Conservation (phyloP, 2,329 filamentous ascomycete genomes). For the Cryphonectria japonica region DNA sequence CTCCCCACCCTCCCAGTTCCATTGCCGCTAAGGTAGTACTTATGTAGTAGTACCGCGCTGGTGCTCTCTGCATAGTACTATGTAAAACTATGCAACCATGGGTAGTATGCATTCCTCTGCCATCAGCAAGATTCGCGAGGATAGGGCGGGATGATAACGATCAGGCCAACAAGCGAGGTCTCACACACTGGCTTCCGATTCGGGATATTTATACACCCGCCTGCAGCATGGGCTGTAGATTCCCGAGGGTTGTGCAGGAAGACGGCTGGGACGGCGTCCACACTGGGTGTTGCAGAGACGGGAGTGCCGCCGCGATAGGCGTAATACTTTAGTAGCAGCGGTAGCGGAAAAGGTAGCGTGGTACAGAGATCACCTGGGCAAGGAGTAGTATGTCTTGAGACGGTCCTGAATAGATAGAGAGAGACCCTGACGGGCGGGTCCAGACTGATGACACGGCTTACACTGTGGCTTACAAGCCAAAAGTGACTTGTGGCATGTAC, state of each 20-base stretch:
- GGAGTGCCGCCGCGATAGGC: slow-evolving; percentile 20
- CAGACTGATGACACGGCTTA: neutral
- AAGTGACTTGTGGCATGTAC: neutral
- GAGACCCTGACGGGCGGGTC: neutral
- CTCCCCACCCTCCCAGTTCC: neutral
- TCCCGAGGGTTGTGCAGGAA: slow-evolving; percentile 18
- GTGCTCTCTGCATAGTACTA: neutral
- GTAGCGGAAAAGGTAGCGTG: neutral
- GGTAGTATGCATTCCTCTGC: neutral
- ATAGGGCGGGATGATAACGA: neutral
- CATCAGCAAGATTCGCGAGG: neutral
- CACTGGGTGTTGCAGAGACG: slow-evolving; percentile 8
- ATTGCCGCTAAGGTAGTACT: neutral
- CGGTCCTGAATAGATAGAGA: neutral
- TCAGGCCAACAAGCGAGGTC: slow-evolving; percentile 11
- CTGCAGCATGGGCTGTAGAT: slow-evolving; percentile 21
- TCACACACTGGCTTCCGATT: neutral
- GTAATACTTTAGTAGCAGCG: neutral
- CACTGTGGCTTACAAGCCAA: neutral
- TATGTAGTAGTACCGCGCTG: neutral
- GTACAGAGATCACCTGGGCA: slow-evolving; percentile 14
- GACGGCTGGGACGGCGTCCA: slow-evolving; percentile 16
- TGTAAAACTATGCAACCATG: neutral
- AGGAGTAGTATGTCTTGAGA: neutral
- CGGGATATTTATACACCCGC: slow-evolving; percentile 15